Base-by-base conservation (phyloP, 768 basidiomycete species). In the Austroboletus festivus region DNA sequence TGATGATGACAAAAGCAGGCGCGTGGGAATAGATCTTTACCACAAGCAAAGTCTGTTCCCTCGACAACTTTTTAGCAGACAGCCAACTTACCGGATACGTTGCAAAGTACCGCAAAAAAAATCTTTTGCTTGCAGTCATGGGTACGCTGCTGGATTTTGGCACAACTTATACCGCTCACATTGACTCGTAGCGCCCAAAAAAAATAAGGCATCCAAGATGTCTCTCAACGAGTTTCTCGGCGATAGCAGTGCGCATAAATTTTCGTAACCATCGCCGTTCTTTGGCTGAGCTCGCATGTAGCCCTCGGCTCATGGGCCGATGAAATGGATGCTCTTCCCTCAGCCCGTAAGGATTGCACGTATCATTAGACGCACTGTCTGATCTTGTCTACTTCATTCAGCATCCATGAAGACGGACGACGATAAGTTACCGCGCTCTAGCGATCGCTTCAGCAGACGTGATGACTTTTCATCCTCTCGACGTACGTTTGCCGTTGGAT, bases 221-320 rank as follows among this genome's bases (percentile, higher is more conserved):
- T 83, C 91, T 50, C 73, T 98, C 52, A 87, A 86, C 69, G 91
- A 88, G 73, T 98, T 97, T 74, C 80, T 98, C 54, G 90, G 83
- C 38, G 92, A 96, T 70, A 77, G 67, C 58, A 66, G 95, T 95
- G 58, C 66, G 91, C 51, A 54, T 43, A 48, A 46, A 49, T 34
- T 59, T 59, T 61, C 46, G 46, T 51, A 46, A 24, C 44, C 24
- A 24, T 40, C 38, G 10, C 35, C 38, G 20, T 38, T 55, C 51
- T 35, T 21, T 51, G 40, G 52, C 45, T 61, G 42, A 56, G 53
- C 42, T 47, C 44, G 44, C 42, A 13, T 48, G 13, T 50, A 93
- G 91, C 83, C 45, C 72, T 89, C 44, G 95, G 93, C 61, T 94
- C 91, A 64, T 99, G 96, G 96, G 96, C 96, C 7, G 96, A 98